Percentiles rank a stretch among this genome's conserved stretches.
Conservation (phyloP, 257 asterid species). For the Voacanga thouarsii region DNA sequence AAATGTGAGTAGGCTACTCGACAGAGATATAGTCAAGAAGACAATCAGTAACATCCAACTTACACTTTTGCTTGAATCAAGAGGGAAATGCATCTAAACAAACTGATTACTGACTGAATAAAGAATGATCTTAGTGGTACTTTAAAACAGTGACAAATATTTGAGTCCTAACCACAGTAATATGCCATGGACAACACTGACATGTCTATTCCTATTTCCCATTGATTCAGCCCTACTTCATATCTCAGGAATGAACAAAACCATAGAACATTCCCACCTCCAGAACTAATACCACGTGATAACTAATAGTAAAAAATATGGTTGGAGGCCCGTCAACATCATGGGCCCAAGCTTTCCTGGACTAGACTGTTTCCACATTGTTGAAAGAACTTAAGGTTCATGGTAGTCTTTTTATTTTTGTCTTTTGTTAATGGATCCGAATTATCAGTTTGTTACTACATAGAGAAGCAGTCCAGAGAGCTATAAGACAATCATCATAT, state of each 20-base stretch:
- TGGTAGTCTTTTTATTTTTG: not conserved
- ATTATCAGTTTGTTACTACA: not conserved
- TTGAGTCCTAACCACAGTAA: not conserved
- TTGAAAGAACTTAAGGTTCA: not conserved
- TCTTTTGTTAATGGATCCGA: not conserved
- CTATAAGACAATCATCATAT: not conserved
- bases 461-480: not conserved
- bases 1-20: not conserved
- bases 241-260: not conserved
- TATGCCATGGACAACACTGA: not conserved
- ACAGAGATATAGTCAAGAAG: not conserved
- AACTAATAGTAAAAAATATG: not conserved
- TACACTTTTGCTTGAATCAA: not conserved
- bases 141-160: not conserved
- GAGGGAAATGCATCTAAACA: not conserved
- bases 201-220: not conserved
- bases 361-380: not conserved
- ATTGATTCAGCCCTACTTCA: not conserved
- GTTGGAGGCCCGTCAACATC: not conserved
- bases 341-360: not conserved
- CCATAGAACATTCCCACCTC: not conserved
- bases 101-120: not conserved
- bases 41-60: not conserved
- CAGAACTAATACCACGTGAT: not conserved
- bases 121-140: not conserved